These are phyloP conservation scores for Apostasia shenzhenica DNA, from an alignment of 106 monocot species.

Conservation along the genomic window DNA sequence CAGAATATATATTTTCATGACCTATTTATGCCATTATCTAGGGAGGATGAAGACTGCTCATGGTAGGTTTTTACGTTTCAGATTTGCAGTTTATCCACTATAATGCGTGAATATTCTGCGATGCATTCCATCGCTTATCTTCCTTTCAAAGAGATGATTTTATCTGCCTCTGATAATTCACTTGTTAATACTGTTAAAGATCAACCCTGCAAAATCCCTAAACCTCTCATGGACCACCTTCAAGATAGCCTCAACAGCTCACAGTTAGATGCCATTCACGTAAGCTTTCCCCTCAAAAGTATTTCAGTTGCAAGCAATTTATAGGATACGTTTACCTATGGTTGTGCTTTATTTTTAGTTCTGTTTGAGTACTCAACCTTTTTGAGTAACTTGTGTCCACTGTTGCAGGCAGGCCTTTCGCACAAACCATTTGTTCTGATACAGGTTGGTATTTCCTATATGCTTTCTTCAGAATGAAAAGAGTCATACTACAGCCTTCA, in stretches of 20 bases:
- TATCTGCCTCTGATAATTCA: slow-evolving; percentile 57
- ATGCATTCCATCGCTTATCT: slow-evolving; percentile 71
- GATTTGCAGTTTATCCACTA: slow-evolving; percentile 95
- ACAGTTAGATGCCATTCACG: slow-evolving; percentile 80
- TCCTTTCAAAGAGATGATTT: slow-evolving; percentile 89
- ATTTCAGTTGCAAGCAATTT: background rate
- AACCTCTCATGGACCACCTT: slow-evolving; percentile 81
- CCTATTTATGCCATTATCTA: background rate
- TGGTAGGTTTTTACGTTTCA: slow-evolving; percentile 20
- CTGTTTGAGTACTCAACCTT: background rate
- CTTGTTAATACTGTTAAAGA: slow-evolving; percentile 31
- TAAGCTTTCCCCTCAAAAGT: slow-evolving; percentile 23
- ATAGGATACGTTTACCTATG: no score
- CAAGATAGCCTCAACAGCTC: slow-evolving; percentile 76
- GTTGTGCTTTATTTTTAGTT: background rate
- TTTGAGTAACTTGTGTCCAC: slow-evolving; percentile 2
- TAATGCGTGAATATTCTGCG: slow-evolving; percentile 81
- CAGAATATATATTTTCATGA: no score
- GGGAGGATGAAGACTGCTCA: background rate
- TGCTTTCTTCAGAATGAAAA: background rate
- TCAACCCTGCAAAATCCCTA: slow-evolving; percentile 68
- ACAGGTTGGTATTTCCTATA: slow-evolving; percentile 43
- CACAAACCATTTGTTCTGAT: slow-evolving; percentile 90
- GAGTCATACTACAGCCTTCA: no score
- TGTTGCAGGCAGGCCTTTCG: slow-evolving; percentile 84